Evolutionary conservation across 208 protist species (phyloP), one percentile per base, ranked within the genome.

Genomic region (Wallacemonas sp.): DNA sequence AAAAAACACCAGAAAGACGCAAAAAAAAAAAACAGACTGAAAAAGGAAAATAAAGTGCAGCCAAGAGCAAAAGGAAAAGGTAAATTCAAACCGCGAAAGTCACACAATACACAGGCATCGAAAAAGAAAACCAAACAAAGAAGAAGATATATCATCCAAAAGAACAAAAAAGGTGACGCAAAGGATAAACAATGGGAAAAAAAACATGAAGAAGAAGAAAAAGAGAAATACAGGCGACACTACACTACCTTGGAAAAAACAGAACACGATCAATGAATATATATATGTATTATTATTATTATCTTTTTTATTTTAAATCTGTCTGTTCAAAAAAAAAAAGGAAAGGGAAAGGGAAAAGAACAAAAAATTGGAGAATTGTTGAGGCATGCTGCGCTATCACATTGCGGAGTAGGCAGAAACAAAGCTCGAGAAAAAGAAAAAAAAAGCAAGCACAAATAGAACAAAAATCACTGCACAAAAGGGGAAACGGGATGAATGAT

Each of bases 371-470:
- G 58, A 60, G 55, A 78, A 62, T 24, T n/a, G n/a, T n/a, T n/a
- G n/a, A n/a, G n/a, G n/a, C n/a, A n/a, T n/a, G n/a, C n/a, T n/a
- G n/a, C n/a, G n/a, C n/a, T n/a, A n/a, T n/a, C n/a, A n/a, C n/a
- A n/a, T n/a, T n/a, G n/a, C n/a, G n/a, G n/a, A n/a, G n/a, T n/a
- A n/a, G n/a, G n/a, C n/a, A n/a, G 41, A 54, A 51, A 19, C 21
- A 65, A 63, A 59, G 44, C 68, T n/a, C 45, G 60, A 77, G 19
- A 28, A 51, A 70, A 33, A 56, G 24, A 39, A 61, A 67, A 75
- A 41, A 49, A 19, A 49, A 49, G 19, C 44, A 5, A 19, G 22
- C 9, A 5, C 44, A 49, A 49, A 49, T 26, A 49, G 17, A 19
- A 49, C 12, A 49, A 49, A 22, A n/a, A n/a, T n/a, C n/a, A n/a